A percentile compares a stretch with the other conserved stretches of the same genome.
These are phyloP conservation scores for Solanum lignicaule DNA, from an alignment of 257 asterid species.

Conservation along the genomic window DNA sequence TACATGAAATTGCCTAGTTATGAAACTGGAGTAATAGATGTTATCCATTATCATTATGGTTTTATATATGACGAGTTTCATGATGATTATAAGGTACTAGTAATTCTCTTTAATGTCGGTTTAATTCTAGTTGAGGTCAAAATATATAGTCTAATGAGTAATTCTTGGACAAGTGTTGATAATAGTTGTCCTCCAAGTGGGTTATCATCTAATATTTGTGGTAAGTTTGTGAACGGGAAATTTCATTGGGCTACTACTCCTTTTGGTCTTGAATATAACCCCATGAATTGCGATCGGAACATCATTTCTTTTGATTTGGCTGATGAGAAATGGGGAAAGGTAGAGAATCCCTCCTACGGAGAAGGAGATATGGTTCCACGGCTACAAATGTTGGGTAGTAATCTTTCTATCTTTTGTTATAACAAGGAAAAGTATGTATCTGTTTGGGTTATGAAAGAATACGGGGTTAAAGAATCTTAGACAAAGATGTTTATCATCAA, in stretches of 20 bases:
- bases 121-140: neutral
- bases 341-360: neutral
- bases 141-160: conserved; percentile 8
- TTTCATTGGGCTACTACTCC: conserved; percentile 13
- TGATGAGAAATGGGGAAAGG: neutral
- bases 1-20: neutral
- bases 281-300: neutral
- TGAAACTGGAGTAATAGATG: neutral
- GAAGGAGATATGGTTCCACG: neutral
- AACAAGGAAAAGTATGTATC: neutral
- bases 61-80: neutral
- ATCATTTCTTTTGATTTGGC: conserved; percentile 6
- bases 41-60: neutral
- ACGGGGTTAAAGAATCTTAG: conserved; percentile 18
- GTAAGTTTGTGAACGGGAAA: neutral
- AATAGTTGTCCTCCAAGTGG: neutral
- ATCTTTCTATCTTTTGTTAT: neutral
- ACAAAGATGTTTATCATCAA: conserved; percentile 11
- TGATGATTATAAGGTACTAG: conserved; percentile 27
- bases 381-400: neutral
- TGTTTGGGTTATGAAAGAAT: conserved; percentile 18
- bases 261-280: too few relatives aligned
- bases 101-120: neutral
- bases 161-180: conserved; percentile 11
- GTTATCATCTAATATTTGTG: neutral